These are phyloP conservation scores for Candida smagusa DNA, from an alignment of 1,139 yeast genomes.

Conservation along the genomic window DNA sequence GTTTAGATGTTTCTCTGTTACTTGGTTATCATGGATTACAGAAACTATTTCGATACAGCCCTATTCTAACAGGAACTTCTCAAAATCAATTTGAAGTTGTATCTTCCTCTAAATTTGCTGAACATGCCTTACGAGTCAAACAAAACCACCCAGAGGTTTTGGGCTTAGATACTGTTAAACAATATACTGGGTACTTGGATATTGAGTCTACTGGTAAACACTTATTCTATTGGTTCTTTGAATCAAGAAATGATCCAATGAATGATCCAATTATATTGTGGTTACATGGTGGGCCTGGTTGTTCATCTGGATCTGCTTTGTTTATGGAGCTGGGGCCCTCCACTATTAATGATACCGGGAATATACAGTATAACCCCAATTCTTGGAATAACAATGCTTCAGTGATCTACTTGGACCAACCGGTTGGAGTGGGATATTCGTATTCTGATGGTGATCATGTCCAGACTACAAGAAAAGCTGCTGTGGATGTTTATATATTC, in stretches of 20 bases:
- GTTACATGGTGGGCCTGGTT: slow-evolving; percentile 79
- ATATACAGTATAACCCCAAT: slow-evolving; percentile 56
- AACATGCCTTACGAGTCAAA: slow-evolving; percentile 40
- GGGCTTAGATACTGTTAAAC: slow-evolving; percentile 56
- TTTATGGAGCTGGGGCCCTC: slow-evolving; percentile 70
- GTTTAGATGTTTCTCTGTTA: too few species aligned
- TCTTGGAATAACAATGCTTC: slow-evolving; percentile 72
- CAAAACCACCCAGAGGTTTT: slow-evolving; percentile 39
- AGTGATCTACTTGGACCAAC: slow-evolving; percentile 70
- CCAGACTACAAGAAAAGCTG: slow-evolving; percentile 65
- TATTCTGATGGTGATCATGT: slow-evolving; percentile 58
- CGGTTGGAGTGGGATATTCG: slow-evolving; percentile 76
- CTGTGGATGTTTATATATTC: slow-evolving; percentile 75
- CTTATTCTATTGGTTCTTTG: slow-evolving; percentile 77
- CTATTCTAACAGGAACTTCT: too few species aligned
- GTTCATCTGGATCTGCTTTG: slow-evolving; percentile 65
- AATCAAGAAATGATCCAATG: slow-evolving; percentile 50
- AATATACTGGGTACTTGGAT: slow-evolving; percentile 65
- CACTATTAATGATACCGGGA: slow-evolving; percentile 44
- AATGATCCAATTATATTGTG: slow-evolving; percentile 62
- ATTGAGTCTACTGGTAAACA: slow-evolving; percentile 59
- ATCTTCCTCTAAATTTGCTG: slow-evolving; percentile 19
- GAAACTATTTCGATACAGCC: too few species aligned
- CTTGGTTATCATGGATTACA: too few species aligned
- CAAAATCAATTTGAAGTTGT: slow-evolving; percentile 9